Base-by-base conservation (phyloP, 768 basidiomycete genomes). In the Trametes cinnabarina region DNA sequence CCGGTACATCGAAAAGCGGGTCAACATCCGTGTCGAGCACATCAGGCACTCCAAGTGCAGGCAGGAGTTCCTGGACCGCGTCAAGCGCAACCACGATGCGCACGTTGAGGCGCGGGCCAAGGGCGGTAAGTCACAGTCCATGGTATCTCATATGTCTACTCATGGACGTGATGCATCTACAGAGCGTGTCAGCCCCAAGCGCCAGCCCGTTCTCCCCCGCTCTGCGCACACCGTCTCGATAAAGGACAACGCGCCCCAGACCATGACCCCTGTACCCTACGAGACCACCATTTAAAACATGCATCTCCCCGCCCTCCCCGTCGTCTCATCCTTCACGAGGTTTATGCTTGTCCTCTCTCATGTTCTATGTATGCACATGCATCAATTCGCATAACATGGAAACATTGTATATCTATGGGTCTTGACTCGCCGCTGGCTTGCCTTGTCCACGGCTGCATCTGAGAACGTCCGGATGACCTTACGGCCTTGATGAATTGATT, bases 1-100 rank as follows among this genome's bases (percentile, higher is more conserved):
- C 81, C 92, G 97, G 67, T 99, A 96, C 87, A 77, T 99, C 57
- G 94, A 98, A 82, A 99, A 99, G 83, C 92, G 96, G 58, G 96
- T 99, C 76, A 99, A 98, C 87, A 77, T 97, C 79, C 90, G 92
- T 63, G 83, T 94, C 69, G 96, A 98, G 82, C 96, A 98, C 80
- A 79, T 96, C 73, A 84, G 78, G 69, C 96, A 98, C 85, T 98
- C 95, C 68, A 93, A 92, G 78, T 98, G 96, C 77, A 86, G 62
- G 95, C 96, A 55, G 96, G 92, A 70, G 96, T 95, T 72, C 60
- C 80, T 92, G 62, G 95, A 95, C 68, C 96, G 96, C 66, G 94
- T 95, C 73, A 98, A 98, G 92, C 88, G 96, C 76, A 98, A 97
- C 90, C 92, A 95, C 71, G 92, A 90, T 59, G 87, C 87, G 63